Base-by-base conservation (phyloP, 805 yeast species). In the Blastobotrys peoriensis region DNA sequence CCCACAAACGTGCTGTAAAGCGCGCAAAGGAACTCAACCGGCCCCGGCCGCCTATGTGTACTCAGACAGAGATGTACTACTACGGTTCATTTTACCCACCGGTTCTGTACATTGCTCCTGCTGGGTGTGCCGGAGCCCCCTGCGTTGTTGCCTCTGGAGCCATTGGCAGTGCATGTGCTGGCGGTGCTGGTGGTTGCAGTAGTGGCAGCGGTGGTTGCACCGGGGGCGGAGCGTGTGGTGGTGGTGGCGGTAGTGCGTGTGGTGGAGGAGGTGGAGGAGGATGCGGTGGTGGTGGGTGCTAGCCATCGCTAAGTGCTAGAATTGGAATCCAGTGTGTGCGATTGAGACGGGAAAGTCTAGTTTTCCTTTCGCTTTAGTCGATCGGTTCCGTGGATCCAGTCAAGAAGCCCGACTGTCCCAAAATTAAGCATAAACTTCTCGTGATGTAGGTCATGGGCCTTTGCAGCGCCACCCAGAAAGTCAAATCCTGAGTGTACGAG, bases 401-500 rank as follows among this genome's bases (percentile, higher is more conserved):
- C 55, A 25, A 49, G 36, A 10, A 48, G 36, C 3, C 55, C 55
- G 15, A 51, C 16, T 3, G 43, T 40, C 3, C 55, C 55, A 43
- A 41, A 51, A 30, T 49, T 39, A 25, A 46, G n/a, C 36, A 38
- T 36, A 28, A 51, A 51, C 42, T 49, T 51, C 27, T 50, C 55
- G 25, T 51, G 55, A 37, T 51, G 55, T 3, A 47, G 19, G 35
- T 51, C 55, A 34, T 51, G 55, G 28, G 35, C 33, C 30, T 35
- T 41, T 10, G 55, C 53, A 9, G 39, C 17, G 1, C 40, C 43
- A 5, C 20, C 28, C 37, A 50, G 47, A 30, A 51, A 51, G 38
- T 51, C 55, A 28, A 43, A 51, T 3, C 55, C 55, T 13, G 47
- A 39, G 38, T 51, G 55, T 3, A 51, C 52, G 5, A 47, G 36